Evolutionary conservation across 2,329 filamentous ascomycete species (phyloP).

Genomic region (Mycocentrospora acerina): DNA sequence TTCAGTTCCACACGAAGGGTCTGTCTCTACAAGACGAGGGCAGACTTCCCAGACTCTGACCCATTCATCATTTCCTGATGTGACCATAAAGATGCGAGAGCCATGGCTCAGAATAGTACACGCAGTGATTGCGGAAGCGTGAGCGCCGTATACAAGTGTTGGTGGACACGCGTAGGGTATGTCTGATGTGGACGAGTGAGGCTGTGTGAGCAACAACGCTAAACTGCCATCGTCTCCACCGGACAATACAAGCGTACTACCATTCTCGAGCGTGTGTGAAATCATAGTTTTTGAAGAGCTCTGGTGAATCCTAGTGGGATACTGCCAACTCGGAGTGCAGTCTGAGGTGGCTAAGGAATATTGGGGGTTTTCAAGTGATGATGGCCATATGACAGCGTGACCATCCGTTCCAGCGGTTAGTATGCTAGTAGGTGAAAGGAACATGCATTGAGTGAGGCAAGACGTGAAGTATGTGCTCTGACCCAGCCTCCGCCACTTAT

Average conservation of each 20-base stretch:
- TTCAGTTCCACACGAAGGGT: neutral
- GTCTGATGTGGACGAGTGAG: slow-evolving; percentile 16
- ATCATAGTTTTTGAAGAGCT: slow-evolving; percentile 70
- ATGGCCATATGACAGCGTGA: slow-evolving; percentile 64
- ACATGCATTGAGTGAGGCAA: slow-evolving; percentile 69
- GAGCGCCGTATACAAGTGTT: slow-evolving; percentile 58
- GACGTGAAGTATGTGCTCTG: slow-evolving; percentile 50
- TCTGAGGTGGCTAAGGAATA: neutral
- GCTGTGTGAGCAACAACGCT: slow-evolving; percentile 45
- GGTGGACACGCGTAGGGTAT: slow-evolving; percentile 20
- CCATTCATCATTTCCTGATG: slow-evolving; percentile 51
- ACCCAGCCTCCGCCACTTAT: slow-evolving; percentile 40
- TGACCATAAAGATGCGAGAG: slow-evolving; percentile 28
- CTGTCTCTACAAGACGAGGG: neutral
- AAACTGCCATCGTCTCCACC: slow-evolving; percentile 89
- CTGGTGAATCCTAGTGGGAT: slow-evolving; percentile 63
- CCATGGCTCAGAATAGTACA: slow-evolving; percentile 44
- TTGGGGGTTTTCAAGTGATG: slow-evolving; percentile 23
- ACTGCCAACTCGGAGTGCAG: slow-evolving; percentile 33
- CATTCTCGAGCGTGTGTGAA: slow-evolving; percentile 29
- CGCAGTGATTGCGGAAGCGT: slow-evolving; percentile 70
- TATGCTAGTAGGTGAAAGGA: slow-evolving; percentile 45
- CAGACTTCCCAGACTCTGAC: slow-evolving; percentile 50
- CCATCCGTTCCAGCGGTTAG: slow-evolving; percentile 83
- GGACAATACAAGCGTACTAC: slow-evolving; percentile 62